Base-by-base conservation (phyloP, 164 flowering plant species). In the Kalanchoe fedtschenkoi region DNA sequence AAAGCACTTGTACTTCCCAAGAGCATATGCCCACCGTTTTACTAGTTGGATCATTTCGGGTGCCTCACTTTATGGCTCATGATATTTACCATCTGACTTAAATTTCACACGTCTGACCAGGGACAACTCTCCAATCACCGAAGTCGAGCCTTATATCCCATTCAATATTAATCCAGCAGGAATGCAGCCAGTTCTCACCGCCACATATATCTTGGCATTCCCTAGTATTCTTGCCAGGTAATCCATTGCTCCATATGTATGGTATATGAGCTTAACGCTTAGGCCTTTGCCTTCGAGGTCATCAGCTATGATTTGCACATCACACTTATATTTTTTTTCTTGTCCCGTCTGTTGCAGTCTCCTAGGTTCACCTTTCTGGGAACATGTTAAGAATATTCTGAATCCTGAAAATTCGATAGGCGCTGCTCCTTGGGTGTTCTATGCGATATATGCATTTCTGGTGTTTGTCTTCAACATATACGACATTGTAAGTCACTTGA, bases 121-220 rank as follows among this genome's bases (percentile, higher is more conserved):
- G 63, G 85, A 84, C 63, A 89, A 77, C 43, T 88, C 97, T 10
- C 91, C 91, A 17, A 71, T 91, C 44, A 80, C 91, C 38, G 99
- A 90, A 74, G 96, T 93, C 75, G 97, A 91, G 76, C 95, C 96
- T 13, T 95, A 95, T 69, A 87, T 95, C 29, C 97, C 99, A 15
- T 90, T 95, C 71, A 95, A 90, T 72, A 95, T 95, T 60, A 95
- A 95, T 78, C 99, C 99, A 68, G 66, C 96, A 4, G 99, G 99
- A 77, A 95, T 95, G 99, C 99, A 95, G 78, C 99, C 97, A 63
- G 80, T 91, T 67, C 86, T 95, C 57, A 82, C 93, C 6, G 80
- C 99, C 46, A 71, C 92, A 46, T 95, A 95, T 75, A 85, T 91
- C 63, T 76, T 95, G 79, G 91, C 89, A 22, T 67, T 88, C 68